phyloP scores from a whole-genome alignment of 371 early-diverging fungal genomes.

The Mortierella sp. region DNA sequence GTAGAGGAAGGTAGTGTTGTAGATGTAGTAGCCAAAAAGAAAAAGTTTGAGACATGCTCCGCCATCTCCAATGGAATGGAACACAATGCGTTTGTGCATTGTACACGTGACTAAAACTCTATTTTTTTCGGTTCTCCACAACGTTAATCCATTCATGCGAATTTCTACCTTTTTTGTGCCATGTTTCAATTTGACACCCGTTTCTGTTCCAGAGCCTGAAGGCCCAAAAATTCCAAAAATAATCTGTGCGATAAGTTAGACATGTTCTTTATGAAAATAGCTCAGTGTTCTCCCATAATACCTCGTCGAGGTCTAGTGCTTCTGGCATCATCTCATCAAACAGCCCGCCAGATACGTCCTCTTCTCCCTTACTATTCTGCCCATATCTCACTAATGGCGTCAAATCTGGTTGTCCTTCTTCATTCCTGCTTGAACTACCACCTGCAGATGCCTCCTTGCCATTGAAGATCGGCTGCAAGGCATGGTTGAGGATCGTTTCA shows the following conservation, averaged over 20 bases:
- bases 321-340: slow-evolving; percentile 53
- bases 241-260: too few species aligned
- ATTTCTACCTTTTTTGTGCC: too few species aligned
- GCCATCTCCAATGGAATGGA: background rate
- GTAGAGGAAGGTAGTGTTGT: too few species aligned
- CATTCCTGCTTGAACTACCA: background rate
- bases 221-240: too few species aligned
- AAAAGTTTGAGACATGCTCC: background rate
- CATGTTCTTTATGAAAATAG: slow-evolving; percentile 17
- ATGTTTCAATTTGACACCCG: too few species aligned
- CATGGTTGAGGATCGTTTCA: slow-evolving; percentile 32
- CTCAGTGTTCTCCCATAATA: slow-evolving; percentile 41
- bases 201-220: too few species aligned
- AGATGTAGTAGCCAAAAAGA: too few species aligned
- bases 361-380: background rate
- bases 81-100: too few species aligned
- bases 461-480: slow-evolving; percentile 34
- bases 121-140: background rate
- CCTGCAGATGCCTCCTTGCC: background rate
- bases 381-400: background rate
- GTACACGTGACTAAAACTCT: background rate
- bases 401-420: background rate
- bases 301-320: slow-evolving; percentile 39
- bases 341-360: slow-evolving; percentile 18
- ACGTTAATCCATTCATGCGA: background rate